Conservation (phyloP, 208 protist genomes). For the Wallacemonas sp. region DNA sequence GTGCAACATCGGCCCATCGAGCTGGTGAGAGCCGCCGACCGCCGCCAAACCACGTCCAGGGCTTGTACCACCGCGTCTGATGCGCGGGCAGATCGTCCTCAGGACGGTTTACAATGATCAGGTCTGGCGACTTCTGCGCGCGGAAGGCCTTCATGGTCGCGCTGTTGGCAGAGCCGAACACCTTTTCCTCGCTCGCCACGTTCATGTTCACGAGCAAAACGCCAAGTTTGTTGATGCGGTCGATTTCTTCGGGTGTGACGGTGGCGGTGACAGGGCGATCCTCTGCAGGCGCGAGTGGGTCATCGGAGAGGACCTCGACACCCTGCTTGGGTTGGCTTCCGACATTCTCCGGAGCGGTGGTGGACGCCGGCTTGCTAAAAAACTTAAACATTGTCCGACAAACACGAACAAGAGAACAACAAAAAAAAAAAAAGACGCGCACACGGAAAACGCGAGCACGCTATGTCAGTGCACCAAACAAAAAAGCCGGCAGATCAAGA, state of each 20-base stretch:
- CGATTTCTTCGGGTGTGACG: slow-evolving; percentile 29
- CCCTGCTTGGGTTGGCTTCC: background rate
- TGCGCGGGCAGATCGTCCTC: slow-evolving; percentile 48
- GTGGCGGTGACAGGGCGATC: background rate
- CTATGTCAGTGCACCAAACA: background rate
- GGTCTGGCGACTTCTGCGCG: slow-evolving; percentile 30
- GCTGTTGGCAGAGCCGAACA: slow-evolving; percentile 52
- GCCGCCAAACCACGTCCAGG: slow-evolving; percentile 69
- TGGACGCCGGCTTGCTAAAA: background rate
- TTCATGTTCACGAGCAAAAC: slow-evolving; percentile 66
- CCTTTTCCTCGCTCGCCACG: slow-evolving; percentile 40
- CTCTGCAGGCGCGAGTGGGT: background rate
- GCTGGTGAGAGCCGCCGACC: slow-evolving; percentile 52
- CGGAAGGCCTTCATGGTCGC: slow-evolving; percentile 32
- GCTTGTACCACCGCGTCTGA: slow-evolving; percentile 63
- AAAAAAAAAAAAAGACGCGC: slow-evolving; percentile 3
- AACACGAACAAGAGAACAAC: background rate
- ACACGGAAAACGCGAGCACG: background rate
- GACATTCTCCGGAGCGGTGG: background rate
- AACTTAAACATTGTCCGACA: background rate
- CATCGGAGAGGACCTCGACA: background rate
- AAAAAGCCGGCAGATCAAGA: too few species aligned
- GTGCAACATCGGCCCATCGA: slow-evolving; percentile 17
- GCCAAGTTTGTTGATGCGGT: slow-evolving; percentile 57
- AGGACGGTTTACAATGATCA: slow-evolving; percentile 62